phyloP scores from a whole-genome alignment of 805 yeast genomes.

The Nakazawaea siamensis region DNA sequence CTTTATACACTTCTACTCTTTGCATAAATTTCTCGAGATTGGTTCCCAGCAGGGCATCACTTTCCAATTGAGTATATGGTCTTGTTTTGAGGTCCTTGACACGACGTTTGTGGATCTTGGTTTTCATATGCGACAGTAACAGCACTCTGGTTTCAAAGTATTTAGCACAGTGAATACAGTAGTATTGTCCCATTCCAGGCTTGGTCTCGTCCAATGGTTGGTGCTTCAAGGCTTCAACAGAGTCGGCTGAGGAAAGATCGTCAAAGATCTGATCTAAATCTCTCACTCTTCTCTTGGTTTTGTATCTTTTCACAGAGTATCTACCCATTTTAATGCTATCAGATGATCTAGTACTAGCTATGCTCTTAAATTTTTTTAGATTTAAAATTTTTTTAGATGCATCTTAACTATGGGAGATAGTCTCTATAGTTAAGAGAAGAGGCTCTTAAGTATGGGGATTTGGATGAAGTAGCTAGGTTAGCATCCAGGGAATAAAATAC shows the following conservation, averaged over 20 bases:
- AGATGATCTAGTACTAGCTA: not conserved
- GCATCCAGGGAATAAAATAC: no score
- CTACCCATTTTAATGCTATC: conserved; percentile 56
- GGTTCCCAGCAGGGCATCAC: conserved; percentile 85
- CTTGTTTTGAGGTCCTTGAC: conserved; percentile 65
- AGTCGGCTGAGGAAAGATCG: conserved; percentile 59
- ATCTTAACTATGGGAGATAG: conserved; percentile 2
- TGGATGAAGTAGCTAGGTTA: no score
- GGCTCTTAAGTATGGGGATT: no score
- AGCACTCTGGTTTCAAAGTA: conserved; percentile 78
- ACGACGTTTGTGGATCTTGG: conserved; percentile 82
- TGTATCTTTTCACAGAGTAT: conserved; percentile 77
- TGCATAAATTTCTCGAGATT: conserved; percentile 60
- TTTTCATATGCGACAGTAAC: conserved; percentile 60
- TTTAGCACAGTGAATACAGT: conserved; percentile 90
- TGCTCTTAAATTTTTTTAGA: conserved; percentile 1
- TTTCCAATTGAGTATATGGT: conserved; percentile 83
- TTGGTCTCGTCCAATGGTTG: conserved; percentile 85
- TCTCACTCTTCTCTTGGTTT: conserved; percentile 80
- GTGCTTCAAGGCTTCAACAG: conserved; percentile 59
- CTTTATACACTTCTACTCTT: conserved; percentile 50
- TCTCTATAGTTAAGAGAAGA: no score
- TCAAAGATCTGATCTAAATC: conserved; percentile 77
- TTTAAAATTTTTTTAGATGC: not conserved
- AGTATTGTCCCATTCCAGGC: conserved; percentile 92